Base-by-base conservation (phyloP, 2,329 filamentous ascomycete genomes). In the Ascochyta viciae-villosae region DNA sequence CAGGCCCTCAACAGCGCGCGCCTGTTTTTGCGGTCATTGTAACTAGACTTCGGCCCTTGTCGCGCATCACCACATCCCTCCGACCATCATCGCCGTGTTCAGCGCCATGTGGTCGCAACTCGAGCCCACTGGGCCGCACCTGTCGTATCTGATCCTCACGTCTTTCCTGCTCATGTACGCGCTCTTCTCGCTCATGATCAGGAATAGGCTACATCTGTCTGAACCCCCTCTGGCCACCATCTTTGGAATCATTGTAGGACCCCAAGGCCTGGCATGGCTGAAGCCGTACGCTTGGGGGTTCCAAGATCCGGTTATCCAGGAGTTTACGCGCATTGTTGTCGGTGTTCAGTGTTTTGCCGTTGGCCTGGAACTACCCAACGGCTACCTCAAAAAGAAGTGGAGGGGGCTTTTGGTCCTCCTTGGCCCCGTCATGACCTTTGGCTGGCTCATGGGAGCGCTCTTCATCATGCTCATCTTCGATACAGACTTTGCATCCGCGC, bases 311-410 rank as follows among this genome's bases (percentile, higher is more conserved):
- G 55, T 73, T 61, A 65, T 80, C 60, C 74, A 76, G 55, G 75
- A 77, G 48, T 65, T 71, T 16, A 80, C 80, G 0, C 70, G 80
- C 35, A 66, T 82, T 44, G 79, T 82, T 33, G 75, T 81, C 8
- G 78, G 80, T 27, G 76, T 82, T 5, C 73, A 76, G 40, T 75
- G 74, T 29, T 76, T 76, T 41, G 72, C 73, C 27, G 70, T 75
- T 29, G 73, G 74, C 22, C 62, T 76, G 12, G 74, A 76, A 43
- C 68, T 76, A 2, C 78, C 79, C 5, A 72, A 75, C 31, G 67
- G 68, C 57, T 85, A 83, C 65, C 79, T 83, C 55, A 74, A 72
- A 23, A 76, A 77, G 53, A 81, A 84, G 62, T 85, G 83, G 72
- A 81, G 75, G 49, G 83, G 80, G 29, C 65, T 84, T 4, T 72